Conservation (phyloP, 1,139 yeast genomes). For the Pneumocystis sp. region DNA sequence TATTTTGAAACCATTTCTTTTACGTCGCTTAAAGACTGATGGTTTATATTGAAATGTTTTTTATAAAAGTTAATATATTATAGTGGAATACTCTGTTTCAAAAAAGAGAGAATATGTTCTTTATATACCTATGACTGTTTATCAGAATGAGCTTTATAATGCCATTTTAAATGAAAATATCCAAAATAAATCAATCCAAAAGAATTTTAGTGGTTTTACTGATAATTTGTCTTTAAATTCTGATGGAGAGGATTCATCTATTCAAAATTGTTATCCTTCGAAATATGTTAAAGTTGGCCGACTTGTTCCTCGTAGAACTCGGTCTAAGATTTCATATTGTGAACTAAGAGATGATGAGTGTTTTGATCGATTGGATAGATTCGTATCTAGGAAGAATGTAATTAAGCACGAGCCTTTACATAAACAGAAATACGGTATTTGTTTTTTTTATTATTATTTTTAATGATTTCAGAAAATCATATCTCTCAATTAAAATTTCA, state of each 20-base stretch:
- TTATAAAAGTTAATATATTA: not conserved
- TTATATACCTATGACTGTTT: constrained; percentile 49
- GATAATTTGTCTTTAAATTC: not conserved
- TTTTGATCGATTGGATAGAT: not conserved
- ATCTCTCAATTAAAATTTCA: constrained; percentile 33
- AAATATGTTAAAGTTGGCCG: not conserved
- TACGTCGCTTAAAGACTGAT: constrained; percentile 63
- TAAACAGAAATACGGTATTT: not conserved
- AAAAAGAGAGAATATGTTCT: constrained; percentile 79
- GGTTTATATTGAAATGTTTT: not conserved
- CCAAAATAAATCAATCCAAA: constrained; percentile 21
- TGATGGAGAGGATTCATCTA: not conserved
- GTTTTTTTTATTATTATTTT: not conserved
- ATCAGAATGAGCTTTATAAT: constrained; percentile 51
- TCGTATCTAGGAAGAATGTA: not conserved
- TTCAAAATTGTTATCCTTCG: not conserved
- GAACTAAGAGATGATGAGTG: not conserved
- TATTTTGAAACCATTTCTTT: constrained; percentile 70
- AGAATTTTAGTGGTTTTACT: not conserved
- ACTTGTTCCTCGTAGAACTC: not conserved
- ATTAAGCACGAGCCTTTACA: not conserved
- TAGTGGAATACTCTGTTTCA: constrained; percentile 56
- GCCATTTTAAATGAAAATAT: constrained; percentile 37
- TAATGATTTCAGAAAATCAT: not conserved
- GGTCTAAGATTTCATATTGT: not conserved